These are phyloP conservation scores for Metschnikowia chrysomelidarum DNA, from an alignment of 805 yeast genomes.

Conservation along the genomic window DNA sequence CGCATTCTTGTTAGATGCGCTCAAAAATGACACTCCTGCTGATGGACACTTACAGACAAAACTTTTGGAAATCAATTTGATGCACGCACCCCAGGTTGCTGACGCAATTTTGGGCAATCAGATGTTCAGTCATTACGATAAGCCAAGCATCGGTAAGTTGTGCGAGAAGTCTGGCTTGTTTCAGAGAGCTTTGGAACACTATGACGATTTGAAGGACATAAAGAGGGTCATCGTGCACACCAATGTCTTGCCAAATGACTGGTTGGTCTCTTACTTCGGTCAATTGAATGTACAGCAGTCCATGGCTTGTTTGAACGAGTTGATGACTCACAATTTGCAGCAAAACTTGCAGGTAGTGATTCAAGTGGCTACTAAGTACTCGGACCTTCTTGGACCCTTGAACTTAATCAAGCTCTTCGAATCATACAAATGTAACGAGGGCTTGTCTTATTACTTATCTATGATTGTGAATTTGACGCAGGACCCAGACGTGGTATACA, in stretches of 20 bases:
- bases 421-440: conserved; percentile 89
- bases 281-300: conserved; percentile 93
- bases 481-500: conserved; percentile 92
- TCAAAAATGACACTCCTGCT: conserved; percentile 89
- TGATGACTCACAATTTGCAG: conserved; percentile 72
- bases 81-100: conserved; percentile 99
- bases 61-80: conserved; percentile 83
- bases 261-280: conserved; percentile 92
- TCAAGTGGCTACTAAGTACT: conserved; percentile 95
- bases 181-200: conserved; percentile 96
- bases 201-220: conserved; percentile 91
- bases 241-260: conserved; percentile 79
- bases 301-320: conserved; percentile 79
- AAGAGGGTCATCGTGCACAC: conserved; percentile 93
- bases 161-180: conserved; percentile 95
- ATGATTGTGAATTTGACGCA: conserved; percentile 91
- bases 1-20: conserved; percentile 91
- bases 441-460: conserved; percentile 89
- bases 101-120: conserved; percentile 96
- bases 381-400: conserved; percentile 87
- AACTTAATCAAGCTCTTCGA: conserved; percentile 88
- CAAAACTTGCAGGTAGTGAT: conserved; percentile 90
- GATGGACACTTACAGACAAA: conserved; percentile 96
- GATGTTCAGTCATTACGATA: conserved; percentile 94
- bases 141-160: conserved; percentile 85